Evolutionary conservation across 306 rosid genomes (phyloP), one percentile per base, ranked within the genome.

Genomic region (Sicyos baderoa): DNA sequence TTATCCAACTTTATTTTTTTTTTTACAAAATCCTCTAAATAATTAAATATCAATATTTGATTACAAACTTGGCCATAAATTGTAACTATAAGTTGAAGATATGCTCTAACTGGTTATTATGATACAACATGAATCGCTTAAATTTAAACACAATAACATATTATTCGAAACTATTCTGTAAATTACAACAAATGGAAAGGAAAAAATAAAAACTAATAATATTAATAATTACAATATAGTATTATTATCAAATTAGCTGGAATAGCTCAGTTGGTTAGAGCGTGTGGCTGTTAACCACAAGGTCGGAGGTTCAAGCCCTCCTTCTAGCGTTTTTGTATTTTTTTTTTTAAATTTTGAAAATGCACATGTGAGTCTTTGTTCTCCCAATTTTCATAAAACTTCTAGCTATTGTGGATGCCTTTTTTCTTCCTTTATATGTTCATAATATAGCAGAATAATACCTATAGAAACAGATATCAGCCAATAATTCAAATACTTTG

Each of bases 231-330:
- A 32, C 37, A 32, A 2, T 4, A 32, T 32, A 2, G 4, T 32
- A 2, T 35, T 29, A 35, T 0, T 6, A 35, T 0, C 2, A 35
- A 0, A 35, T 35, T 35, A 6, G 42, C 67, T 60, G 48, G 67
- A 60, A 60, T 60, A 60, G 67, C 67, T 60, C 67, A 60, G 48
- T 60, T 60, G 67, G 67, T 32, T 60, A 60, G 67, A 60, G 48
- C 48, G 22, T 60, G 48, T 60, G 67, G 48, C 67, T 32, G 48
- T 60, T 60, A 60, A 32, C 67, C 23, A 60, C 48, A 60, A 60
- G 67, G 67, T 60, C 67, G 67, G 67, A 60, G 67, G 67, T 60
- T 60, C 67, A 32, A 60, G 14, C 48, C 67, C 67, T 60, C 67
- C 67, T 60, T 60, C 68, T 61, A 61, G 68, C 68, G 50, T 4